A percentile compares a stretch with the other conserved stretches of the same genome.
Evolutionary conservation across 176 grass and related monocot species (phyloP).

Genomic region (Coix lacrymajobi): DNA sequence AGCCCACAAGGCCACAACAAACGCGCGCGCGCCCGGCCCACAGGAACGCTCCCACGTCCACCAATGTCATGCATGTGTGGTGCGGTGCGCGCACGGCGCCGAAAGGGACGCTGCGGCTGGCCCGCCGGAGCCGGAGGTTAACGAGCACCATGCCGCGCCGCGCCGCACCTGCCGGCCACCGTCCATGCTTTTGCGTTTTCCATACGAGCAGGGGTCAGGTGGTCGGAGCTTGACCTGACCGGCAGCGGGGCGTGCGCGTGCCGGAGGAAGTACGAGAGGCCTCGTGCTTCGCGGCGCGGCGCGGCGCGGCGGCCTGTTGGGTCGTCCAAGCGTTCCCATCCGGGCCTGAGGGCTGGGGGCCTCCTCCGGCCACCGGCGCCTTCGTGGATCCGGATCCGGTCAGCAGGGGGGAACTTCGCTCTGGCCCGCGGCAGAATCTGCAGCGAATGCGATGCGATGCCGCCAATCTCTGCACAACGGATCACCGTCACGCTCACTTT

Average conservation of each 20-base stretch:
- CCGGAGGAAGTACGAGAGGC: not conserved
- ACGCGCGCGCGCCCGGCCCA: too few species aligned
- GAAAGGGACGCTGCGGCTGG: not conserved
- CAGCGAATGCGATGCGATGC: not conserved
- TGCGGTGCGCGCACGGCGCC: not conserved
- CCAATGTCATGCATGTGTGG: not conserved
- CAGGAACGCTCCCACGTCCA: too few species aligned
- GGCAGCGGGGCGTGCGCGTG: not conserved
- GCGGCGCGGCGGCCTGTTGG: not conserved
- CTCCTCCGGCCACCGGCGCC: not conserved
- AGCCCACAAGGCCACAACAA: not conserved
- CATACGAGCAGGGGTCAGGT: not conserved
- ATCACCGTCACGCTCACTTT: too few species aligned
- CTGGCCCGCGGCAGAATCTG: not conserved
- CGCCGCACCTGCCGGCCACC: not conserved
- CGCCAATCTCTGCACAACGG: not conserved
- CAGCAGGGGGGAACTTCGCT: not conserved
- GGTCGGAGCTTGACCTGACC: slow-evolving; percentile 19
- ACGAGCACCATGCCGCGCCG: not conserved
- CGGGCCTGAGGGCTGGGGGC: not conserved
- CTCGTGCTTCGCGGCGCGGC: too few species aligned
- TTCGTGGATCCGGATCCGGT: not conserved
- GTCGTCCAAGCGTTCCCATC: slow-evolving; percentile 13
- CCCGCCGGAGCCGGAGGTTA: not conserved
- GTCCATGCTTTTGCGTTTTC: not conserved